Evolutionary conservation across 2,329 filamentous ascomycete genomes (phyloP).

Genomic region (Ascochyta koolunga): DNA sequence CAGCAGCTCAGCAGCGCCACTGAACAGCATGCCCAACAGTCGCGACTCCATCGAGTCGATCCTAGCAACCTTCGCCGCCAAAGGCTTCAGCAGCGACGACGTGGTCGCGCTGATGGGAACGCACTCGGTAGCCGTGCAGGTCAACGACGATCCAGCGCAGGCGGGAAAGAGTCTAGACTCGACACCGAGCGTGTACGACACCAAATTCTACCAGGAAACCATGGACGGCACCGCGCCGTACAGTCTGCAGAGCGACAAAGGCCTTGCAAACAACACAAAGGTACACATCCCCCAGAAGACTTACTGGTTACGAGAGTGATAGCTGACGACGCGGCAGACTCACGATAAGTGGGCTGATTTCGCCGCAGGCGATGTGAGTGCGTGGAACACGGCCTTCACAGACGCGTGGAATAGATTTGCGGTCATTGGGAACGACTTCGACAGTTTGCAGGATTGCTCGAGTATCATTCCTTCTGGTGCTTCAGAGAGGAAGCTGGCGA

Average conservation of each 20-base stretch:
- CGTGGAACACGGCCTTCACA: constrained; percentile 29
- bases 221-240: constrained; percentile 33
- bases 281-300: constrained; percentile 2
- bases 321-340: constrained; percentile 24
- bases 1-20: constrained; percentile 19
- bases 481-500: constrained; percentile 6
- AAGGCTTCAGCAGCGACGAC: constrained; percentile 37
- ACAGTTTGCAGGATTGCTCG: constrained; percentile 30
- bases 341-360: constrained; percentile 24
- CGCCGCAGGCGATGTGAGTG: constrained; percentile 15
- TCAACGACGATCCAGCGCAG: constrained; percentile 30
- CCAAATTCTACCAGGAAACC: constrained; percentile 39
- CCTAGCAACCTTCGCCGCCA: constrained; percentile 30
- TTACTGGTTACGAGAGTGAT: too few relatives aligned
- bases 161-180: constrained; percentile 35
- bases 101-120: constrained; percentile 44
- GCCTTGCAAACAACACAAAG: constrained; percentile 27
- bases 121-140: constrained; percentile 37
- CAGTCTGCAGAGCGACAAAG: constrained; percentile 28
- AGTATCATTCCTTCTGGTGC: constrained; percentile 21
- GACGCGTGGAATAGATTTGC: constrained; percentile 30
- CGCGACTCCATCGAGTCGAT: constrained; percentile 26
- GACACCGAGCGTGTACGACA: constrained; percentile 37
- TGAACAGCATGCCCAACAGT: constrained; percentile 21
- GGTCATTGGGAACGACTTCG: constrained; percentile 30